Evolutionary conservation across 257 asterid genomes (phyloP).

Genomic region (Cordia subcordata): DNA sequence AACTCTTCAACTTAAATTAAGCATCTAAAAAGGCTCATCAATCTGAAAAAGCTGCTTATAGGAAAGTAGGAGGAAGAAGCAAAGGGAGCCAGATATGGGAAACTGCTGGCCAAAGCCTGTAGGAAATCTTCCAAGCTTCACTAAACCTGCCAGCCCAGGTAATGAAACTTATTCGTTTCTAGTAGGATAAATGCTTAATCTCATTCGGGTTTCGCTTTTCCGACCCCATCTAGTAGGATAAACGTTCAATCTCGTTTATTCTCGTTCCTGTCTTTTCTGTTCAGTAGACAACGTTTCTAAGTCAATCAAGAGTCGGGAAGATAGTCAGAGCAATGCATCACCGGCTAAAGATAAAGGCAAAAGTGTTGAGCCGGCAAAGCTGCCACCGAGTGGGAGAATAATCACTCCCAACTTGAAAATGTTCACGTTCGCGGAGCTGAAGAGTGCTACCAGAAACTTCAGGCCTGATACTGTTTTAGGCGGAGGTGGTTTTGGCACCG

Average conservation of each 20-base stretch:
- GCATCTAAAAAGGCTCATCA: background rate
- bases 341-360: background rate
- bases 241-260: too few relatives aligned
- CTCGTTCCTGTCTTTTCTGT: too few relatives aligned
- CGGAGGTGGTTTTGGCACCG: constrained; percentile 46
- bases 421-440: constrained; percentile 23
- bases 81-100: constrained; percentile 23
- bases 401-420: constrained; percentile 26
- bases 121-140: constrained; percentile 15
- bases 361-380: background rate
- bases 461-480: constrained; percentile 40
- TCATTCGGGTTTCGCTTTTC: too few relatives aligned
- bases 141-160: constrained; percentile 12
- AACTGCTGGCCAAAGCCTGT: constrained; percentile 44
- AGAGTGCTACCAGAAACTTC: constrained; percentile 33
- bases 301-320: background rate
- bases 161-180: too few relatives aligned
- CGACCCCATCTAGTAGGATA: too few relatives aligned
- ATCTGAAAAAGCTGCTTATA: background rate
- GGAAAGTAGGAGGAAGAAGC: background rate
- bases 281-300: background rate
- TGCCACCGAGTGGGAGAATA: constrained; percentile 17
- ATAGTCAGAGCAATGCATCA: background rate
- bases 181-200: too few relatives aligned
- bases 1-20: constrained; percentile 1